Conservation (phyloP, 176 grass and related monocot genomes). For the Oryza glaberrima region DNA sequence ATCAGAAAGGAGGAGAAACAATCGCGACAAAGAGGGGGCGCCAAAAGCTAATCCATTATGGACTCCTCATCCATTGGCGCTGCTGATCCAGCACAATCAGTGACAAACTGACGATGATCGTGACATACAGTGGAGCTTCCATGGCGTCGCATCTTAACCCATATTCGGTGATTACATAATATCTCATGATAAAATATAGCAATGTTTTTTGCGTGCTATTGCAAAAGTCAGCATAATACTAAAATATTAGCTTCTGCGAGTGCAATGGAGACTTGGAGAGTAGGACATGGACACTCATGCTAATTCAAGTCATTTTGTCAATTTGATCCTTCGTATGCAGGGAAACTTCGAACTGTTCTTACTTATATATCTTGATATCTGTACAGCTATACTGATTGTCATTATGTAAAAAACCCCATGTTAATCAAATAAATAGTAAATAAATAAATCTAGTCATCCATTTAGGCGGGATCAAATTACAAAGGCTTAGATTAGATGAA, state of each 20-base stretch:
- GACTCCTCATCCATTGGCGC: background rate
- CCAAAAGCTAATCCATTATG: conserved; percentile 12
- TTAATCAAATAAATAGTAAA: too few species aligned
- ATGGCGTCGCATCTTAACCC: conserved; percentile 12
- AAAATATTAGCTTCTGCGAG: background rate
- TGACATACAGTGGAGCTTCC: background rate
- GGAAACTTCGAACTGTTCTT: background rate
- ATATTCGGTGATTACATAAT: background rate
- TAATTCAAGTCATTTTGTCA: background rate
- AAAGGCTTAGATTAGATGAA: too few species aligned
- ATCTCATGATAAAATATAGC: background rate
- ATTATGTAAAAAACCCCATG: too few species aligned
- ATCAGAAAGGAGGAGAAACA: background rate
- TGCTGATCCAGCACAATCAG: background rate
- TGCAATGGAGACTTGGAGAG: background rate
- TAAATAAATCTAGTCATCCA: too few species aligned
- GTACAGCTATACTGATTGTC: too few species aligned
- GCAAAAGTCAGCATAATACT: background rate
- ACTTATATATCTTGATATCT: too few species aligned
- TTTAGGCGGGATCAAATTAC: too few species aligned
- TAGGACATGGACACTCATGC: background rate
- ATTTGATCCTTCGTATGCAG: background rate
- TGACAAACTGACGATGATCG: background rate
- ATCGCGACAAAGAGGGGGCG: too few species aligned
- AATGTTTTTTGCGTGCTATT: background rate